phyloP scores from a whole-genome alignment of 768 basidiomycete species.

The Leucocoprinus birnbaumii region DNA sequence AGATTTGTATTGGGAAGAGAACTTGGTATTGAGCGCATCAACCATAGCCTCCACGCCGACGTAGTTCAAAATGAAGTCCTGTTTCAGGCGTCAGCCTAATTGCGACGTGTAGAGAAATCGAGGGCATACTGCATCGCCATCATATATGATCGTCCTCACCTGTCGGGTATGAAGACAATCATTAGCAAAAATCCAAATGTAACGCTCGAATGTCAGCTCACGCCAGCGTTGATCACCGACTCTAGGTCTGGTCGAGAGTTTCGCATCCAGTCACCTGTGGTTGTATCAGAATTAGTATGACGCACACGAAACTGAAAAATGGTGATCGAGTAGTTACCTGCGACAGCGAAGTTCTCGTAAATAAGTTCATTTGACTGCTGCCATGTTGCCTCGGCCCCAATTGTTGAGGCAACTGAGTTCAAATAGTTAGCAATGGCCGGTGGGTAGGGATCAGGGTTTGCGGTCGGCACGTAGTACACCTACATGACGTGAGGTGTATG shows the following conservation, averaged over 20 bases:
- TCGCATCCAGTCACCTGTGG: conserved; percentile 58
- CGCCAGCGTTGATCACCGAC: conserved; percentile 56
- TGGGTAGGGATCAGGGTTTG: conserved; percentile 46
- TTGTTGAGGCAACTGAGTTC: conserved; percentile 27
- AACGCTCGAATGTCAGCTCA: conserved; percentile 9
- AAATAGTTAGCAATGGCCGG: conserved; percentile 33
- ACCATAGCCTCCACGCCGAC: conserved; percentile 59
- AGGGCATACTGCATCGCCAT: conserved; percentile 50
- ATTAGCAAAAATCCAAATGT: background rate
- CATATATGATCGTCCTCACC: conserved; percentile 48
- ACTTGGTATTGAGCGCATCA: conserved; percentile 42
- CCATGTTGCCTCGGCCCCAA: conserved; percentile 46
- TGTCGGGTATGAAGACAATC: conserved; percentile 5
- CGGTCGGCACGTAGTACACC: conserved; percentile 46
- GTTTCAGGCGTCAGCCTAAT: background rate
- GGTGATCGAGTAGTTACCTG: conserved; percentile 28
- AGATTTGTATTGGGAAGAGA: conserved; percentile 35
- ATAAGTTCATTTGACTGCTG: conserved; percentile 35
- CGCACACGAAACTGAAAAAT: background rate
- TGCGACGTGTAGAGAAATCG: background rate
- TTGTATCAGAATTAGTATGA: background rate
- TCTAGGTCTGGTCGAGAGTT: conserved; percentile 47
- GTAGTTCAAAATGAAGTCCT: conserved; percentile 56
- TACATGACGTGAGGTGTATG: conserved; percentile 11
- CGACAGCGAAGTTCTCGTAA: conserved; percentile 43